Evolutionary conservation across 305 asterid species (phyloP).

Genomic region (Rubia balearica): DNA sequence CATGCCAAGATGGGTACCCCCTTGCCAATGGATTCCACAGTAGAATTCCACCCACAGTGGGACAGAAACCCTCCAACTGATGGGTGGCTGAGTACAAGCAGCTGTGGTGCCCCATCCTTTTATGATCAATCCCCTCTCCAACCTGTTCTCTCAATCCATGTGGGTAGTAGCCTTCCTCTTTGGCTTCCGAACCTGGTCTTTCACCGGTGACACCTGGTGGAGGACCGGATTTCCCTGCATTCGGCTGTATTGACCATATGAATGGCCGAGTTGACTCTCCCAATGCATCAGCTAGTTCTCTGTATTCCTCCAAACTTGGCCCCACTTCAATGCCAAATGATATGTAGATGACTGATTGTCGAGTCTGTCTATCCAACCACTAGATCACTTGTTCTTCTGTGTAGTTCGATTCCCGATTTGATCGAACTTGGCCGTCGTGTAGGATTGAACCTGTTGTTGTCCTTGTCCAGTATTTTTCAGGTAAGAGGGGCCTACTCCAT

Average conservation of each 20-base stretch:
- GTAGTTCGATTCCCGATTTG: constrained; percentile 43
- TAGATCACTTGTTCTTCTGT: constrained; percentile 50
- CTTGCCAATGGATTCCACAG: constrained; percentile 48
- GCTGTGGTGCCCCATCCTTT: constrained; percentile 77
- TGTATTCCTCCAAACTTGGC: constrained; percentile 52
- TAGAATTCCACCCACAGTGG: constrained; percentile 82
- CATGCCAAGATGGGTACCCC: constrained; percentile 61
- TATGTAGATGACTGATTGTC: constrained; percentile 48
- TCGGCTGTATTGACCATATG: constrained; percentile 65
- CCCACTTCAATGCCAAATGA: constrained; percentile 75
- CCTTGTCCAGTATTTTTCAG: constrained; percentile 43
- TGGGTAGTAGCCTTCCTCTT: constrained; percentile 47
- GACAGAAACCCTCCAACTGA: constrained; percentile 55
- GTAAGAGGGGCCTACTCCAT: constrained; percentile 35
- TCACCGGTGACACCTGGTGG: constrained; percentile 31
- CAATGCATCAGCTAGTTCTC: constrained; percentile 42
- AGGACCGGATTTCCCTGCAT: constrained; percentile 40
- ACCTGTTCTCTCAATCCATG: constrained; percentile 33
- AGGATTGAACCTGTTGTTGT: constrained; percentile 26
- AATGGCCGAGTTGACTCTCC: constrained; percentile 39
- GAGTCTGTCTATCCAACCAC: constrained; percentile 58
- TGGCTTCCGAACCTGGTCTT: constrained; percentile 15
- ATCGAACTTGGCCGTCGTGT: constrained; percentile 35
- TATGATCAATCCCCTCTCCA: constrained; percentile 50
- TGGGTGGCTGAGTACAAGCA: constrained; percentile 49